Percentiles rank a stretch among this genome's conserved stretches.
Conservation (phyloP, 805 yeast genomes). For the Metschnikowia matae region DNA sequence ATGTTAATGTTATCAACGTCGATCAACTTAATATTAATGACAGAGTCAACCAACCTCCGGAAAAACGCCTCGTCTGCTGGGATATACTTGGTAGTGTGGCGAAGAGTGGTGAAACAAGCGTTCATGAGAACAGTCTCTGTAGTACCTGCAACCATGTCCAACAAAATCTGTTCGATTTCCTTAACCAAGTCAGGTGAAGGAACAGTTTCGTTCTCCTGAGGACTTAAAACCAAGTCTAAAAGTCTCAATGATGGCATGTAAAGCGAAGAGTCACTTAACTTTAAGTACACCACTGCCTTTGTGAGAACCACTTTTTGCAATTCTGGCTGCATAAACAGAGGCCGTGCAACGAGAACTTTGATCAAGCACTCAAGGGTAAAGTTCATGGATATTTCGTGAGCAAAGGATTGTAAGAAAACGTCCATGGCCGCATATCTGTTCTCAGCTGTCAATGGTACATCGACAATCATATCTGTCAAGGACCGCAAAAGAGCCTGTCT, state of each 20-base stretch:
- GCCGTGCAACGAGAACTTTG: conserved; percentile 14
- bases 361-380: conserved; percentile 25
- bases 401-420: conserved; percentile 22
- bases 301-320: conserved; percentile 19
- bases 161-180: conserved; percentile 6
- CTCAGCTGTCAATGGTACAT: conserved; percentile 9
- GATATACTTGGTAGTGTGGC: conserved; percentile 8
- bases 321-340: conserved; percentile 11
- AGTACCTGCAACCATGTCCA: conserved; percentile 9
- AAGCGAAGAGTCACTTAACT: conserved; percentile 27
- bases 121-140: conserved; percentile 11
- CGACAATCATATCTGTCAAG: conserved; percentile 21
- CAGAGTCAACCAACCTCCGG: conserved; percentile 8
- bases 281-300: conserved; percentile 19
- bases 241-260: conserved; percentile 21
- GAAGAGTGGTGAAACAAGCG: conserved; percentile 10
- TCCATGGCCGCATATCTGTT: conserved; percentile 9
- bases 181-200: conserved; percentile 1
- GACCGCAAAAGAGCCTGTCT: conserved; percentile 24
- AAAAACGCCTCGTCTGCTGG: conserved; percentile 8
- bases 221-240: conserved; percentile 10
- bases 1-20: conserved; percentile 19
- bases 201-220: conserved; percentile 1
- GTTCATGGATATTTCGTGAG: conserved; percentile 25
- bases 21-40: conserved; percentile 16